Evolutionary conservation across 208 protist species (phyloP), one percentile per base, ranked within the genome.

Genomic region (Trypanosoma grayi): DNA sequence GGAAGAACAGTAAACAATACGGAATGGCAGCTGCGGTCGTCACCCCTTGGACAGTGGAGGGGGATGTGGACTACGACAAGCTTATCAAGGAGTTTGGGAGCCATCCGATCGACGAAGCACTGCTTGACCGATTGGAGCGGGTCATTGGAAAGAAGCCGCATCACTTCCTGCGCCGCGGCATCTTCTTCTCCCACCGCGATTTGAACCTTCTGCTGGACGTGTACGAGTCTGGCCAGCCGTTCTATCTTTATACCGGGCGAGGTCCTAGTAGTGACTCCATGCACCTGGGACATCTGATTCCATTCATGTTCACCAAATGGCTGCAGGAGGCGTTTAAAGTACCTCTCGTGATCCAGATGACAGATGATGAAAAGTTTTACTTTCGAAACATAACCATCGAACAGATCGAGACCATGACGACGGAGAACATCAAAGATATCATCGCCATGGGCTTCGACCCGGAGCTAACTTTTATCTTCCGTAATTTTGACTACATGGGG

Each of bases 281-380:
- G 85, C 98, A 99, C 77, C 84, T 99, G 46, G 99, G 99, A 4
- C 99, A 99, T 74, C 75, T 99, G 14, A 81, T 99, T 22, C 98
- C 98, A 10, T 99, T 99, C 62, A 84, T 99, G 66, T 99, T 99
- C 79, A 99, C 97, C 4, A 98, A 99, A 83, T 98, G 97, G 82
- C 85, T 99, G 57, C 99, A 99, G 82, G 98, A 99, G n/a, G 97
- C 89, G 6, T 99, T 99, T 70, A 73, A 98, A 54, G 97, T 99
- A 20, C 97, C 98, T 16, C 82, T 99, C 2, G 98, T 99, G 2
- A 98, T 99, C 62, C 99, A 99, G 77, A 85, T 99, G 62, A 99
- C 98, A n/a, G 99, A 99, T 67, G 99, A 99, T 76, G 99, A 99
- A 70, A 99, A 99, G 81, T 99, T 98, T 70, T 96, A 98, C 62